A percentile compares a stretch with the other conserved stretches of the same genome.
These are phyloP conservation scores for Lentinus brumalis DNA, from an alignment of 768 basidiomycete species.

Conservation along the genomic window DNA sequence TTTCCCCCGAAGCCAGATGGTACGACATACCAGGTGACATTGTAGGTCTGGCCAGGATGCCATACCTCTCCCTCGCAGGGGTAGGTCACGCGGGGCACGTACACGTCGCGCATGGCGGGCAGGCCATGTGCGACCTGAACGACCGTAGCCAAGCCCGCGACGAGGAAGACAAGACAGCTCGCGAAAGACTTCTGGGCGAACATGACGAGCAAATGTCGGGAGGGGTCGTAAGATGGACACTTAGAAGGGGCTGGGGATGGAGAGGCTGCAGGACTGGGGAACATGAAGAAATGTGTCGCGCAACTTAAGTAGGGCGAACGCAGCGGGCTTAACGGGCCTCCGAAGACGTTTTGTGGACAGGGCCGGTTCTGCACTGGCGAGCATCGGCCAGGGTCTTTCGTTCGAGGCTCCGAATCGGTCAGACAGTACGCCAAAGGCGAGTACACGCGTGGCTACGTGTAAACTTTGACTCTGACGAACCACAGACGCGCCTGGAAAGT, in stretches of 20 bases:
- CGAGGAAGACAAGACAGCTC: conserved; percentile 2
- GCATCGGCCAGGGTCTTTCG: too few relatives aligned
- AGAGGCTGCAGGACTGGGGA: conserved; percentile 1
- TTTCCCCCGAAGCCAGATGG: neutral
- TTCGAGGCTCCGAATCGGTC: too few relatives aligned
- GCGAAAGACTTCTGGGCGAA: neutral
- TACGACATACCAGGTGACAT: conserved; percentile 24
- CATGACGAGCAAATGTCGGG: neutral
- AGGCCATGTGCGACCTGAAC: conserved; percentile 12
- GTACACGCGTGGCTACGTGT: too few relatives aligned
- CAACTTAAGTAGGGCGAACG: neutral
- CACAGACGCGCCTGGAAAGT: neutral
- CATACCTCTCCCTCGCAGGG: conserved; percentile 24
- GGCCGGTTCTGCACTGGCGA: neutral
- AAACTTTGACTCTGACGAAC: too few relatives aligned
- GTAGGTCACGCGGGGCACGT: conserved; percentile 17
- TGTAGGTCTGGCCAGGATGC: conserved; percentile 20
- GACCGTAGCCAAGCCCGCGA: conserved; percentile 11
- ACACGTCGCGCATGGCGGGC: conserved; percentile 21
- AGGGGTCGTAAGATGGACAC: neutral
- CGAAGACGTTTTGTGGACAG: neutral
- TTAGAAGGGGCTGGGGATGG: neutral
- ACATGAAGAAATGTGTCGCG: neutral
- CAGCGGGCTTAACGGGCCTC: neutral
- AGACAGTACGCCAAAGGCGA: too few relatives aligned